A percentile compares a stretch with the other conserved stretches of the same genome.
These are phyloP conservation scores for Monosporascus sp. DNA, from an alignment of 2,329 filamentous ascomycete genomes.

Conservation along the genomic window DNA sequence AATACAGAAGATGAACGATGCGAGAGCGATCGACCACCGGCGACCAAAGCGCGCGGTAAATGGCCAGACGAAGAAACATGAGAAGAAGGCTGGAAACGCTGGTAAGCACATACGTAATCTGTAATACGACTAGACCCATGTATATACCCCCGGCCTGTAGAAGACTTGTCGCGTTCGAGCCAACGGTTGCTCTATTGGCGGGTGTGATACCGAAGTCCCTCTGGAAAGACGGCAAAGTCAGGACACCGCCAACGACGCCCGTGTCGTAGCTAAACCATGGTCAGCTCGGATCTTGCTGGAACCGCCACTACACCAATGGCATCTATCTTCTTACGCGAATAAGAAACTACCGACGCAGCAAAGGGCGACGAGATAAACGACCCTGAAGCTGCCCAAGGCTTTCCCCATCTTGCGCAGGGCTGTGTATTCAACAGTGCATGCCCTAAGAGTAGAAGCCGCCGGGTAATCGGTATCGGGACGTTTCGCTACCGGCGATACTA, in stretches of 20 bases:
- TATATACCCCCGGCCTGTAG: constrained; percentile 34
- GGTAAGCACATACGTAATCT: neutral
- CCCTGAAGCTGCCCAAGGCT: constrained; percentile 30
- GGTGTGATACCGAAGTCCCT: constrained; percentile 30
- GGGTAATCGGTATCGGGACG: too few species aligned
- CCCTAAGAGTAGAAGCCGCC: too few species aligned
- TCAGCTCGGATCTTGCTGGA: neutral
- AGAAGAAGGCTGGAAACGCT: constrained; percentile 31
- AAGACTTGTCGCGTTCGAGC: constrained; percentile 35
- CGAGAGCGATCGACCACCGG: constrained; percentile 33
- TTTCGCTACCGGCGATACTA: too few species aligned
- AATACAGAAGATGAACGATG: constrained; percentile 38
- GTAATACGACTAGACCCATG: too few species aligned
- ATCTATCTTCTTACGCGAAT: constrained; percentile 10
- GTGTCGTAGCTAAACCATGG: constrained; percentile 34
- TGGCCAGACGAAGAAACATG: constrained; percentile 38
- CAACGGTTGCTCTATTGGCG: constrained; percentile 25
- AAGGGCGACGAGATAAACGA: constrained; percentile 32
- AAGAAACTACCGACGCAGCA: constrained; percentile 35
- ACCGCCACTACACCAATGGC: neutral
- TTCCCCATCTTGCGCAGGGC: constrained; percentile 9
- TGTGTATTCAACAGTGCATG: neutral
- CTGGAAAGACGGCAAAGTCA: constrained; percentile 33
- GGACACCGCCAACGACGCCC: constrained; percentile 36
- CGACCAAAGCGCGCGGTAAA: constrained; percentile 37